Percentiles rank a stretch among this genome's conserved stretches.
phyloP scores from a whole-genome alignment of 257 asterid genomes.

The Jacaranda copaia region DNA sequence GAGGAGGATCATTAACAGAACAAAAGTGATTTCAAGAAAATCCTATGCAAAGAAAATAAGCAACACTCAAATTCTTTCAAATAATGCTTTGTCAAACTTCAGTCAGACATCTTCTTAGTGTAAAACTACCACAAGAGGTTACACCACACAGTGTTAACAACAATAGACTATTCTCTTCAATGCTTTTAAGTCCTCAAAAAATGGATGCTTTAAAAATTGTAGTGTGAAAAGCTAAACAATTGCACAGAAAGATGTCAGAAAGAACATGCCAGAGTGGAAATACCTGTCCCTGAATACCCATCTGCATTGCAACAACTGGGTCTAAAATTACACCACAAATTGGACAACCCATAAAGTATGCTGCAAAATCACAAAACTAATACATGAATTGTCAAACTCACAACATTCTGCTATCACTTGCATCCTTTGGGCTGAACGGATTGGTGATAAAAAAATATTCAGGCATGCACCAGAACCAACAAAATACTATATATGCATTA shows the following conservation, averaged over 20 bases:
- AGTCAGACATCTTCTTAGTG: slow-evolving; percentile 2
- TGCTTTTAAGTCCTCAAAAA: slow-evolving; percentile 24
- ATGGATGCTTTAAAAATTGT: not conserved
- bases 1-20: slow-evolving; percentile 1
- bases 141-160: slow-evolving; percentile 13
- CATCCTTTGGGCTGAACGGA: slow-evolving; percentile 21
- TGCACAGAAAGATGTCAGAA: slow-evolving; percentile 20
- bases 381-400: not conserved
- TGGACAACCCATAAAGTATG: slow-evolving; percentile 97
- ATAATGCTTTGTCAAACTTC: not conserved
- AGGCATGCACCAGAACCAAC: slow-evolving; percentile 18
- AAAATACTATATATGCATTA: slow-evolving; percentile 4
- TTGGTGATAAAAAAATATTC: not conserved
- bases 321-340: slow-evolving; percentile 92
- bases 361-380: slow-evolving; percentile 57
- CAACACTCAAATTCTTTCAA: not conserved
- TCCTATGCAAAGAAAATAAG: not conserved
- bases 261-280: slow-evolving; percentile 27
- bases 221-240: slow-evolving; percentile 24
- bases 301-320: slow-evolving; percentile 89
- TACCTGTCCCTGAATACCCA: slow-evolving; percentile 99
- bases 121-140: not conserved
- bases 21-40: not conserved
- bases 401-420: slow-evolving; percentile 23
- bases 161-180: not conserved